A percentile compares a stretch with the other conserved stretches of the same genome.
Evolutionary conservation across 129 eudicot genomes (phyloP).

Genomic region (Centaurea solstitialis): DNA sequence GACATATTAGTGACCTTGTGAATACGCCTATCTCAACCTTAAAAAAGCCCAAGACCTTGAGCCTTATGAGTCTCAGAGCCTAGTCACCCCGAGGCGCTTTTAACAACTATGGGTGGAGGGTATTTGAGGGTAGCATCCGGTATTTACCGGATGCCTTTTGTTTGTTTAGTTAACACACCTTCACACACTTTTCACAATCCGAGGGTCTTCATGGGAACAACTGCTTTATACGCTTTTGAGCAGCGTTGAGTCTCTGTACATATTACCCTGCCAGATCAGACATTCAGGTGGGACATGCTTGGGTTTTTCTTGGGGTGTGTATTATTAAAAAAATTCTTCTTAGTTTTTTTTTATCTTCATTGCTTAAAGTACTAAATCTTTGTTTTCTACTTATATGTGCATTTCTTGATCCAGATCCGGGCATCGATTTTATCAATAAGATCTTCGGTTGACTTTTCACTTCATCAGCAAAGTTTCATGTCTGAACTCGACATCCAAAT

Average conservation of each 20-base stretch:
- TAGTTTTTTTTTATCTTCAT: background rate
- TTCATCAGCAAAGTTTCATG: conserved; percentile 61
- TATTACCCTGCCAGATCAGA: no score
- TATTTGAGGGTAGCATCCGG: no score
- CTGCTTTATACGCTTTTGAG: background rate
- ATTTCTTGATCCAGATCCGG: conserved; percentile 46
- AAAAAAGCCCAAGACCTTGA: no score
- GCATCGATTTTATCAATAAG: conserved; percentile 26
- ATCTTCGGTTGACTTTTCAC: conserved; percentile 5
- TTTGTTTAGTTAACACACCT: no score
- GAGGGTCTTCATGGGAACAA: background rate
- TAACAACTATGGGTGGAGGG: no score
- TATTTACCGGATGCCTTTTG: no score
- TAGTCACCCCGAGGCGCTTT: no score
- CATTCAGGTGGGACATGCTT: background rate
- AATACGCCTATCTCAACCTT: no score
- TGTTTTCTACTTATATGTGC: background rate
- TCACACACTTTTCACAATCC: background rate
- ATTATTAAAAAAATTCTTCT: no score
- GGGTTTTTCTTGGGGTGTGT: background rate
- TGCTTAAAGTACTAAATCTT: background rate
- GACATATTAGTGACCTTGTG: no score
- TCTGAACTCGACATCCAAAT: conserved; percentile 80
- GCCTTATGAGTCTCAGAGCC: no score
- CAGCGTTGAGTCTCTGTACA: background rate